A percentile compares a stretch with the other conserved stretches of the same genome.
phyloP scores from a whole-genome alignment of 148 eudicot genomes.

The Vaccinium darrowii region DNA sequence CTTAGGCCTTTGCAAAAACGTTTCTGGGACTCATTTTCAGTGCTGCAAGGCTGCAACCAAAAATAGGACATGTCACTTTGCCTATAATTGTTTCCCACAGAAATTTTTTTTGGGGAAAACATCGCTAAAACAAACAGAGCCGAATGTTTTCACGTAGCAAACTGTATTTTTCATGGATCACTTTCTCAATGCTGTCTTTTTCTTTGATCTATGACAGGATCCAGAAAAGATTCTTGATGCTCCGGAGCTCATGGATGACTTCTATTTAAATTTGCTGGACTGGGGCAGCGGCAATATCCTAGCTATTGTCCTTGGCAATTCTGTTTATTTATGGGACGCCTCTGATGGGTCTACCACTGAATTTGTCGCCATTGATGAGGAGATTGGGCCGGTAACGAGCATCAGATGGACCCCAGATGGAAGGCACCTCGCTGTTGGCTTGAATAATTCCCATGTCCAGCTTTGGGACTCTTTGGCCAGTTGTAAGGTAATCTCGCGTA shows the following conservation, averaged over 20 bases:
- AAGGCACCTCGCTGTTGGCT: constrained; percentile 46
- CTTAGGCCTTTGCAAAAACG: too few relatives aligned
- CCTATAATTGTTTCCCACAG: not conserved
- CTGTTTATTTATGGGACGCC: constrained; percentile 46
- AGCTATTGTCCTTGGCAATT: constrained; percentile 42
- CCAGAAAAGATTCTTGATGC: constrained; percentile 47
- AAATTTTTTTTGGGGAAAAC: not conserved
- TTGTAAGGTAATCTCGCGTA: constrained; percentile 18
- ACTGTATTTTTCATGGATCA: too few relatives aligned
- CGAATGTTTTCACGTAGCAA: not conserved
- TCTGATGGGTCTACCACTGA: constrained; percentile 33
- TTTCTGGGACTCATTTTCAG: not conserved
- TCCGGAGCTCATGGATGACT: constrained; percentile 46
- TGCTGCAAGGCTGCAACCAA: not conserved
- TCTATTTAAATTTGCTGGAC: constrained; percentile 43
- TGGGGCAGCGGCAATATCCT: constrained; percentile 45
- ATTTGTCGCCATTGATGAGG: constrained; percentile 31
- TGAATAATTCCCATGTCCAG: constrained; percentile 44
- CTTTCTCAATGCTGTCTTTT: not conserved
- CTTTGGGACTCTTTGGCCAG: constrained; percentile 36
- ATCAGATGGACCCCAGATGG: constrained; percentile 54
- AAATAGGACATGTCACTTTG: not conserved
- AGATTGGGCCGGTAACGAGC: constrained; percentile 46
- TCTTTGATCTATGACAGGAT: constrained; percentile 22
- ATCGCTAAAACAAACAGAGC: not conserved